These are phyloP conservation scores for Wallacemonas collosoma DNA, from an alignment of 208 protist species.

Conservation along the genomic window DNA sequence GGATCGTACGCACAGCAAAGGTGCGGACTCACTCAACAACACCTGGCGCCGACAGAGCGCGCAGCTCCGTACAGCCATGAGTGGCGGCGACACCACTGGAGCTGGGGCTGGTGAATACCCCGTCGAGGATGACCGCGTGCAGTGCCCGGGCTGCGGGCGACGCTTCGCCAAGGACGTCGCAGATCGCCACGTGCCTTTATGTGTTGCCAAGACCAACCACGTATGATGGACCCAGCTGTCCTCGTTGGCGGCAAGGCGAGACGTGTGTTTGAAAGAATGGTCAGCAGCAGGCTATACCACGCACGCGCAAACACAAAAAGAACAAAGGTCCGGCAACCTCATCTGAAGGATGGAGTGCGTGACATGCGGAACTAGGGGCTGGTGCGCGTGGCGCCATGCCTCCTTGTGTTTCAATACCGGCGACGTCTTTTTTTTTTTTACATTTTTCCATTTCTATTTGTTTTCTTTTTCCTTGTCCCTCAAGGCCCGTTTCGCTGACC, in stretches of 20 bases:
- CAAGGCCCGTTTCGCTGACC: too few relatives aligned
- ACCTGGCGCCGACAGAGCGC: slow-evolving; percentile 44
- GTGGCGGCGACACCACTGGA: neutral
- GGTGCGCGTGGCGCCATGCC: too few relatives aligned
- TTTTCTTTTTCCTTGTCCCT: too few relatives aligned
- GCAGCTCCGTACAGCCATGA: slow-evolving; percentile 40
- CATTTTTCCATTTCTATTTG: too few relatives aligned
- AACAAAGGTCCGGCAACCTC: too few relatives aligned
- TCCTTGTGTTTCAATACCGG: too few relatives aligned
- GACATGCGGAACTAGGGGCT: too few relatives aligned
- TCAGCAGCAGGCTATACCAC: too few relatives aligned
- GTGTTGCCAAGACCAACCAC: slow-evolving; percentile 23
- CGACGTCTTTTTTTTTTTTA: too few relatives aligned
- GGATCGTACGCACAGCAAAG: neutral
- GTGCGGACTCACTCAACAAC: slow-evolving; percentile 1
- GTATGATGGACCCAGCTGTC: neutral
- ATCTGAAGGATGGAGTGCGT: too few relatives aligned
- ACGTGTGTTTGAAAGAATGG: too few relatives aligned
- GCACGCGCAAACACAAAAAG: too few relatives aligned
- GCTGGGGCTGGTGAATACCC: slow-evolving; percentile 8
- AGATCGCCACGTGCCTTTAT: slow-evolving; percentile 45
- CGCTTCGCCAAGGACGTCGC: slow-evolving; percentile 45
- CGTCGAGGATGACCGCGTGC: slow-evolving; percentile 50
- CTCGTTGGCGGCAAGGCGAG: neutral
- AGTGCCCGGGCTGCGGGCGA: slow-evolving; percentile 47